Evolutionary conservation across 257 asterid genomes (phyloP), one percentile per base, ranked within the genome.

Genomic region (Jaltomata sinuosa): DNA sequence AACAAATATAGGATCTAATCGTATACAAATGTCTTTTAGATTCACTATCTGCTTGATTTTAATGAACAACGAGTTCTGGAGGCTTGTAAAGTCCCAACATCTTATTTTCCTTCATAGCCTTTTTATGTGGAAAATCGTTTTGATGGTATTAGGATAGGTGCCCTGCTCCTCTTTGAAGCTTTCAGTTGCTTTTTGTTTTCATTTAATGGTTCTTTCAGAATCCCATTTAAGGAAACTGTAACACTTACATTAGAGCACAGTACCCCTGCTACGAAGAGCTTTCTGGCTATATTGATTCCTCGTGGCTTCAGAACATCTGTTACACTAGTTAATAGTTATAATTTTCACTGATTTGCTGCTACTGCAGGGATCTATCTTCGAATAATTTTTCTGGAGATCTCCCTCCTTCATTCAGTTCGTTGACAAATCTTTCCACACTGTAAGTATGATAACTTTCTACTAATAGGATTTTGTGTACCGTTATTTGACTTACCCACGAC

Each of bases 351-450:
- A 88, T 61, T 84, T 84, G 68, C 79, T 84, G 72, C 83, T 67
- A 85, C 83, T 90, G 81, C 93, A 97, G 99, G 92, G 99, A 97
- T 86, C 27, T 93, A 49, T 97, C 99, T 42, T 91, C 83, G 87
- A 97, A 97, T 92, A 95, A 92, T 86, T 89, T 95, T 84, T 85
- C 97, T 49, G 97, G 99, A 78, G 98, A 94, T 89, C 95, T 97
- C 80, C 99, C 99, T 27, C 71, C 92, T 83, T 92, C 99, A 83
- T 85, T 97, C 85, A 84, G 89, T 80, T 88, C 92, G 62, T 89
- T 95, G 91, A 83, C 96, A 68, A 97, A 94, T 87, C 93, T 97
- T 88, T 91, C 99, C 69, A 88, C 91, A 74, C 97, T 97, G 99
- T 97, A 89, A 95, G 99, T 87, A 82, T 74, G 71, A 78, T 83